Base-by-base conservation (phyloP, 2,329 filamentous ascomycete species). In the Monosporascus sp. region DNA sequence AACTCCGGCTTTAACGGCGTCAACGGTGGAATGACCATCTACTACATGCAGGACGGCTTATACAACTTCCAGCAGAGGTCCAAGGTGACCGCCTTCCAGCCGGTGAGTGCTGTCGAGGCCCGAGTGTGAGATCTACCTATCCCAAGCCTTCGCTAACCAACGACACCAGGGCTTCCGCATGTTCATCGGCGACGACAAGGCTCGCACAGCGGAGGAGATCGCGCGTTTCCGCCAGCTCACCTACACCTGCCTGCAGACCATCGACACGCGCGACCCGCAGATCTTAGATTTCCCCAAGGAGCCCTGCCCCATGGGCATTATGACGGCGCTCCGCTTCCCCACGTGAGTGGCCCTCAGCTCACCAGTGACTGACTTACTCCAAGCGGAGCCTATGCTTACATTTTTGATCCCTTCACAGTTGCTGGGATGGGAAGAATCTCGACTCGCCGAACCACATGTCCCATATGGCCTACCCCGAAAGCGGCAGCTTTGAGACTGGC, bases 361-460 rank as follows among this genome's bases (percentile, higher is more conserved):
- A 14, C 31, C 9, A 35, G 4, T 35, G 31, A 35, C 31, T 35
- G 31, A 1, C 11, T 14, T 4, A 14, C 31, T 6, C 31, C 4
- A 14, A 35, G 31, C 11, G 4, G 31, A 14, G 14, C 31, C 4
- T 35, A 6, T 2, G 5, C 31, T 35, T 35, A 35, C 31, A 1
- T 35, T 14, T 11, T 0, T 35, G 9, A 0, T 5, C 9, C 5
- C 31, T 5, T 2, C 51, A 5, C 43, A 27, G 31, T 15, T 80
- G 77, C 66, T 80, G 78, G 77, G 69, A 80, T 51, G 78, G 77
- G 22, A 65, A 66, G 27, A 68, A 77, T 52, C 55, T 74, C 38
- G 75, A 79, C 56, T 66, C 70, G 3, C 44, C 66, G 1, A 68
- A 78, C 58, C 75, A 78, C 62, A 71, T 69, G 50, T 73, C 63